These are phyloP conservation scores for Metarhizium rileyi DNA, from an alignment of 2,329 filamentous ascomycete genomes.

Conservation along the genomic window DNA sequence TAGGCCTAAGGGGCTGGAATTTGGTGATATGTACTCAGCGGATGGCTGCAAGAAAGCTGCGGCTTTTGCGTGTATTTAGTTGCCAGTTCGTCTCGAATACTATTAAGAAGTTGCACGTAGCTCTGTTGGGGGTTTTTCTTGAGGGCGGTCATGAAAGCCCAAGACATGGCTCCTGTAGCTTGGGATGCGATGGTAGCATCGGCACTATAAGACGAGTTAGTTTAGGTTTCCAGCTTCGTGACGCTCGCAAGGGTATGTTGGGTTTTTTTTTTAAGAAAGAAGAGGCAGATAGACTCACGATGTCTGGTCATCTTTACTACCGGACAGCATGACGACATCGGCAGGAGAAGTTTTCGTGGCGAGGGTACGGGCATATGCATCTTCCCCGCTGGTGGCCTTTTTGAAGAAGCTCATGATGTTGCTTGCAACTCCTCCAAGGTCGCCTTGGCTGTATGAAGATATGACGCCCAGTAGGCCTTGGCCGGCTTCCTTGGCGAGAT, in stretches of 20 bases:
- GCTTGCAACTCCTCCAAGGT: constrained; percentile 72
- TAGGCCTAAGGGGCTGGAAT: constrained; percentile 5
- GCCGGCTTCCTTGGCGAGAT: constrained; percentile 58
- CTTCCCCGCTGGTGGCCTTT: constrained; percentile 73
- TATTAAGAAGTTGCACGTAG: constrained; percentile 94
- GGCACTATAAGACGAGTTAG: constrained; percentile 44
- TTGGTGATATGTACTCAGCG: constrained; percentile 59
- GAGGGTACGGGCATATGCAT: constrained; percentile 70
- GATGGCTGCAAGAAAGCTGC: constrained; percentile 93
- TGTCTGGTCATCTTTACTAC: constrained; percentile 93
- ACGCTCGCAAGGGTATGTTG: neutral
- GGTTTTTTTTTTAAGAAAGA: constrained; percentile 7
- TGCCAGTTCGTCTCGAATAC: constrained; percentile 83
- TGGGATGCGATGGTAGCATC: constrained; percentile 86
- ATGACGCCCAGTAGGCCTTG: constrained; percentile 52
- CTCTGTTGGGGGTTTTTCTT: constrained; percentile 98
- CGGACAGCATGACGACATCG: constrained; percentile 96
- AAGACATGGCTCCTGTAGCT: constrained; percentile 96
- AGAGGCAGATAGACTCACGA: constrained; percentile 50
- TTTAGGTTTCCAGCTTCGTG: neutral
- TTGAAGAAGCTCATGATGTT: constrained; percentile 79
- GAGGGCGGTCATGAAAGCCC: constrained; percentile 86
- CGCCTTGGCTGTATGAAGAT: constrained; percentile 54
- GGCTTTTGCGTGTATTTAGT: constrained; percentile 90
- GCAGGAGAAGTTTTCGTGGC: constrained; percentile 89